These are phyloP conservation scores for Neofusicoccum ribis DNA, from an alignment of 2,329 filamentous ascomycete genomes.

Conservation along the genomic window DNA sequence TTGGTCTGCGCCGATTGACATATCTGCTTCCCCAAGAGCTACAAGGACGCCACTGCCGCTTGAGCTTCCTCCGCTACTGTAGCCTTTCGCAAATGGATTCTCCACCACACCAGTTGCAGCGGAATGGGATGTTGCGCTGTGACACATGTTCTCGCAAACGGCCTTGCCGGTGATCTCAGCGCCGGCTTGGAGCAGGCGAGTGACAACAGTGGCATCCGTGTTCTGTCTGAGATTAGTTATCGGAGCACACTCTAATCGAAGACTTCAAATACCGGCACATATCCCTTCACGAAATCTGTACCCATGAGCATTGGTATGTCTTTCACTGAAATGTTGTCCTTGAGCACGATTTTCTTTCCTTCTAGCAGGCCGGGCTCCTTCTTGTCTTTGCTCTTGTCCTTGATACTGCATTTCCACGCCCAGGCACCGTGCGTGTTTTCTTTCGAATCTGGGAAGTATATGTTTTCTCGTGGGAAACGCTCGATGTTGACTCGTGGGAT, in stretches of 20 bases:
- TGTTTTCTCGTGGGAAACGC: conserved; percentile 35
- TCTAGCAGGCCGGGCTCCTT: conserved; percentile 33
- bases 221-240: conserved; percentile 12
- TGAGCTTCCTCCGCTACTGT: conserved; percentile 53
- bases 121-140: conserved; percentile 33
- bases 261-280: conserved; percentile 23
- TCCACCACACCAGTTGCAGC: conserved; percentile 46
- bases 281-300: conserved; percentile 29
- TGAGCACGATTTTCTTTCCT: conserved; percentile 36
- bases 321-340: conserved; percentile 36
- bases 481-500: conserved; percentile 32
- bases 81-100: conserved; percentile 48
- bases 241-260: not conserved
- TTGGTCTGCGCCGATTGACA: conserved; percentile 52
- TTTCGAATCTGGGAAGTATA: not conserved
- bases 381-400: conserved; percentile 26
- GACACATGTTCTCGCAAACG: conserved; percentile 36
- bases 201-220: conserved; percentile 33
- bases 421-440: conserved; percentile 43
- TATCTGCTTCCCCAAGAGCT: conserved; percentile 44
- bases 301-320: conserved; percentile 35
- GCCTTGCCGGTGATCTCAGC: conserved; percentile 32
- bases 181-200: conserved; percentile 32
- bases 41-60: conserved; percentile 52
- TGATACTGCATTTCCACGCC: conserved; percentile 45